phyloP scores from a whole-genome alignment of 495 filamentous ascomycete genomes.

The Pseudomonodictys pantanalensis region DNA sequence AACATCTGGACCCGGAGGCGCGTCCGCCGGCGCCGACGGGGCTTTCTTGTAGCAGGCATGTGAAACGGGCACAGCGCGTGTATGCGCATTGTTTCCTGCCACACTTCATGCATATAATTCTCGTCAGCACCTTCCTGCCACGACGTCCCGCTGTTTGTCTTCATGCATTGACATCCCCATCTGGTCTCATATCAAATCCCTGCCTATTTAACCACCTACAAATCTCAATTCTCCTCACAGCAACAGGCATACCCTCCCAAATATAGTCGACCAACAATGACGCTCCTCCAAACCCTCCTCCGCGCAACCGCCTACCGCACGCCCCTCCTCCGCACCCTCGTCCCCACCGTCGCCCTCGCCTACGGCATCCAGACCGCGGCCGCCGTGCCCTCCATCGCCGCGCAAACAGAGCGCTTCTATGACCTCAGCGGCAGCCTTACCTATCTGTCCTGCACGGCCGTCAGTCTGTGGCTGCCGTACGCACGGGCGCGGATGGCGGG shows the following conservation, averaged over 20 bases:
- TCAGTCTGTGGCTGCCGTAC: constrained; percentile 58
- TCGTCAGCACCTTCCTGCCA: not conserved
- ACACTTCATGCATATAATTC: not conserved
- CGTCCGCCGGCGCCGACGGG: no score
- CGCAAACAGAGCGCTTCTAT: constrained; percentile 60
- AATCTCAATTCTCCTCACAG: no score
- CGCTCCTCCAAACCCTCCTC: constrained; percentile 44
- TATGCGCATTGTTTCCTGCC: no score
- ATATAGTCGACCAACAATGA: constrained; percentile 14
- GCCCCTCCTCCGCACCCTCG: constrained; percentile 58
- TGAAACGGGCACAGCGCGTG: no score
- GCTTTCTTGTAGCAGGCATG: no score
- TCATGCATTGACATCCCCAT: not conserved
- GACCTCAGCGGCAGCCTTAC: constrained; percentile 63
- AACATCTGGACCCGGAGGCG: no score
- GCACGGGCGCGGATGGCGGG: constrained; percentile 40
- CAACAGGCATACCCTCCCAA: no score
- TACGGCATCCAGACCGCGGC: constrained; percentile 55
- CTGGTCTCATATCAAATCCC: not conserved
- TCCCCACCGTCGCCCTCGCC: constrained; percentile 56
- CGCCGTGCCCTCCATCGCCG: constrained; percentile 57
- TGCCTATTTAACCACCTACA: no score
- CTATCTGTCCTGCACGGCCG: constrained; percentile 55
- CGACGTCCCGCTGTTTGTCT: not conserved
- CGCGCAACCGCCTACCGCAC: constrained; percentile 55